Percentiles rank a stretch among this genome's conserved stretches.
phyloP scores from a whole-genome alignment of 106 monocot genomes.

The Platanthera zijinensis region DNA sequence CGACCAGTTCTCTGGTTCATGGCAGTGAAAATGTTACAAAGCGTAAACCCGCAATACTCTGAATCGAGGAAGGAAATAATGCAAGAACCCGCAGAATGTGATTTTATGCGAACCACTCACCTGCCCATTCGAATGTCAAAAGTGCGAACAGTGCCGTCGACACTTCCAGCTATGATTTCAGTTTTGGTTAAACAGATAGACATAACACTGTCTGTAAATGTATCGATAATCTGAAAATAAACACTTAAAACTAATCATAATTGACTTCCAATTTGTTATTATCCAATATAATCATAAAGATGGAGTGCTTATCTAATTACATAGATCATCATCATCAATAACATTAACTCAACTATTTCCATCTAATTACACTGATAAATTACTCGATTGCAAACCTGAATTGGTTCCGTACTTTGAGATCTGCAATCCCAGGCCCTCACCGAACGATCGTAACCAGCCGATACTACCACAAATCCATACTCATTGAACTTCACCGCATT shows the following conservation, averaged over 20 bases:
- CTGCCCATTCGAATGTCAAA: constrained; percentile 99
- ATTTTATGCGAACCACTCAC: constrained; percentile 23
- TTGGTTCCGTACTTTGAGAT: constrained; percentile 95
- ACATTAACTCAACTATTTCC: neutral
- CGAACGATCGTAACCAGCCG: constrained; percentile 97
- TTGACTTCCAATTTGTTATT: neutral
- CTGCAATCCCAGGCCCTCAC: constrained; percentile 93
- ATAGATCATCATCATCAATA: neutral
- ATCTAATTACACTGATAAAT: neutral
- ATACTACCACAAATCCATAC: constrained; percentile 73
- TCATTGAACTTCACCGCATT: constrained; percentile 98
- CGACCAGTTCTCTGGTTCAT: constrained; percentile 66
- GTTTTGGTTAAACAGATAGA: constrained; percentile 80
- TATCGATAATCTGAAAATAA: constrained; percentile 61
- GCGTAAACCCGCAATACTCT: neutral
- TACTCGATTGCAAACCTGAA: constrained; percentile 48
- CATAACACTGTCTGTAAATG: constrained; percentile 96
- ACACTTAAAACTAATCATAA: neutral
- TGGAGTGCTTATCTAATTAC: neutral
- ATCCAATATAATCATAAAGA: neutral
- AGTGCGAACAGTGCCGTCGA: constrained; percentile 95
- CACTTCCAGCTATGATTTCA: constrained; percentile 97
- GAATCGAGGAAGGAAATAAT: neutral
- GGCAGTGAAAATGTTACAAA: neutral
- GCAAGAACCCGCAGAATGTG: neutral